These are phyloP conservation scores for Mycena haematopus DNA, from an alignment of 768 basidiomycete species.

Conservation along the genomic window DNA sequence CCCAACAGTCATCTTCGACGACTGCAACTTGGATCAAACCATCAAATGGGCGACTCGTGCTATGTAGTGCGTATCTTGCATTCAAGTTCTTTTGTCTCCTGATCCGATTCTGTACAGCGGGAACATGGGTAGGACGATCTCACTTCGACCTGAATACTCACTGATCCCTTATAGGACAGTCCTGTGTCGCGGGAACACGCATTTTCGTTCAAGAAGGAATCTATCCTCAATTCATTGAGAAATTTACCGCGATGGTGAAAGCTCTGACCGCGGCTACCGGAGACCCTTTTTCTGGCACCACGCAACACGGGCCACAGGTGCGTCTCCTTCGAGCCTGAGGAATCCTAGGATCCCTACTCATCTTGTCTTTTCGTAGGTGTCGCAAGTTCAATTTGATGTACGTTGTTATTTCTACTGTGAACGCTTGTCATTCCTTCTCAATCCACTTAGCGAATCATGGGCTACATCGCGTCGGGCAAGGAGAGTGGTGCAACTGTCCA, in stretches of 20 bases:
- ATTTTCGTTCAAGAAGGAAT: slow-evolving; percentile 82
- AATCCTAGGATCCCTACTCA: not conserved
- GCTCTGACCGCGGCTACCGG: slow-evolving; percentile 58
- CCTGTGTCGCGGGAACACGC: slow-evolving; percentile 85
- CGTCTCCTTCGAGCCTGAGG: not conserved
- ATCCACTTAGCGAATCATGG: slow-evolving; percentile 61
- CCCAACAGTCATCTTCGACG: slow-evolving; percentile 74
- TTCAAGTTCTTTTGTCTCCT: slow-evolving; percentile 4
- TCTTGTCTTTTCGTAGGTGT: slow-evolving; percentile 54
- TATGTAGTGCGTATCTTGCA: slow-evolving; percentile 61
- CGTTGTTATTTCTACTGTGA: slow-evolving; percentile 32
- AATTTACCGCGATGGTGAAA: slow-evolving; percentile 61
- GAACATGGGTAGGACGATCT: slow-evolving; percentile 22
- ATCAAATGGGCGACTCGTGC: slow-evolving; percentile 75
- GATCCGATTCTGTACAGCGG: slow-evolving; percentile 10
- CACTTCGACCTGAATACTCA: not conserved
- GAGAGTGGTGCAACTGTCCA: slow-evolving; percentile 68
- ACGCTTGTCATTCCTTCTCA: not conserved
- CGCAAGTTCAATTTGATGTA: slow-evolving; percentile 75
- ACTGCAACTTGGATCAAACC: slow-evolving; percentile 75
- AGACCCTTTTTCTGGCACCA: slow-evolving; percentile 66
- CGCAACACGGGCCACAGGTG: slow-evolving; percentile 68
- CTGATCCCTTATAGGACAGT: slow-evolving; percentile 57
- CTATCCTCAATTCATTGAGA: slow-evolving; percentile 78
- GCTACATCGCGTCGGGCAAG: slow-evolving; percentile 75